A percentile compares a stretch with the other conserved stretches of the same genome.
phyloP scores from a whole-genome alignment of 441 rosid species.

The Gossypium gossypioides region DNA sequence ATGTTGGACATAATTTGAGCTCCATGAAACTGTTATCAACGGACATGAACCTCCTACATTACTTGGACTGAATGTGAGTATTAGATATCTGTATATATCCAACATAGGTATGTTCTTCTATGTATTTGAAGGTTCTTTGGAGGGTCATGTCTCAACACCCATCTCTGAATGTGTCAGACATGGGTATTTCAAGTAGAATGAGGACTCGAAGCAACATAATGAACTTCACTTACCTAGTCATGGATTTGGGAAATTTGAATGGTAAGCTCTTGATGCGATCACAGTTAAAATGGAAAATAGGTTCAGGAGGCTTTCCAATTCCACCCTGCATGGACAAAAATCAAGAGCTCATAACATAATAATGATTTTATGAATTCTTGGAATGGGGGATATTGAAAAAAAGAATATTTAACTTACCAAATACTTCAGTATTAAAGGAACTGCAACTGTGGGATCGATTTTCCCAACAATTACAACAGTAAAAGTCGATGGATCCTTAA shows the following conservation, averaged over 20 bases:
- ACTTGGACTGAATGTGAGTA: not conserved
- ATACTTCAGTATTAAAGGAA: constrained; percentile 76
- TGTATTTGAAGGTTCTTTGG: not conserved
- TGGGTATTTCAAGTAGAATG: not conserved
- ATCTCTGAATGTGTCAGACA: not conserved
- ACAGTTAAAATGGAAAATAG: constrained; percentile 46
- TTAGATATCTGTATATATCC: not conserved
- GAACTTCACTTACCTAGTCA: constrained; percentile 38
- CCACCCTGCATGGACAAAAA: constrained; percentile 55
- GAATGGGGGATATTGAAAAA: constrained; percentile 5
- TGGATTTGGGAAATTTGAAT: constrained; percentile 59
- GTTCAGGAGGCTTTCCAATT: constrained; percentile 68
- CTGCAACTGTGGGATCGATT: constrained; percentile 54
- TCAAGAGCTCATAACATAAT: constrained; percentile 8
- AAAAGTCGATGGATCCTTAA: constrained; percentile 86
- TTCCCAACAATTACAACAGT: constrained; percentile 84
- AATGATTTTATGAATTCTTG: not conserved
- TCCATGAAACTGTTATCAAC: not conserved
- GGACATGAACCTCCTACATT: not conserved
- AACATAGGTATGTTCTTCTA: not conserved
- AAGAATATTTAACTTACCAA: constrained; percentile 46
- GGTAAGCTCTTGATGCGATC: constrained; percentile 80
- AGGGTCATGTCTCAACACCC: not conserved
- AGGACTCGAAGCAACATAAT: not conserved
- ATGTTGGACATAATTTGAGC: not conserved